Evolutionary conservation across 768 basidiomycete species (phyloP).

Genomic region (Leccinum truebloodii): DNA sequence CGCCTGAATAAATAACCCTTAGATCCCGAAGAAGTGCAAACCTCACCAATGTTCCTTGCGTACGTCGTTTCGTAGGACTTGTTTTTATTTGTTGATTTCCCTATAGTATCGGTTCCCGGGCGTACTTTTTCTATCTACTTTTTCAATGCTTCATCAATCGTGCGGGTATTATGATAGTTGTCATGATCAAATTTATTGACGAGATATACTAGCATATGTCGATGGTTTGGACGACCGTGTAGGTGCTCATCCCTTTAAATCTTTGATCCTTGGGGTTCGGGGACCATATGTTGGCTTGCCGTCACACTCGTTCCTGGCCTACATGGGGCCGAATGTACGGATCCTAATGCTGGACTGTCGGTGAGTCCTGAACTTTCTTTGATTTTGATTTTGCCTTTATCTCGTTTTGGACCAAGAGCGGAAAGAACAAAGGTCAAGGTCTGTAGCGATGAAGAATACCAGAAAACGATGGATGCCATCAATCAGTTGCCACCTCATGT

Average conservation of each 20-base stretch:
- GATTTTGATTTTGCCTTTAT: background rate
- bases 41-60: conserved; percentile 70
- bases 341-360: conserved; percentile 84
- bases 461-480: conserved; percentile 67
- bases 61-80: conserved; percentile 31
- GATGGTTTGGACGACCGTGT: conserved; percentile 72
- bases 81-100: background rate
- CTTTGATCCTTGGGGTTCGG: conserved; percentile 68
- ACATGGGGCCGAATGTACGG: conserved; percentile 74
- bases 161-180: conserved; percentile 33
- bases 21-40: conserved; percentile 84
- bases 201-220: conserved; percentile 30
- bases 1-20: conserved; percentile 2
- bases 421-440: conserved; percentile 84
- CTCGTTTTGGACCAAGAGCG: conserved; percentile 48
- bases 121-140: conserved; percentile 90
- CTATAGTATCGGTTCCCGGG: conserved; percentile 73
- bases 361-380: conserved; percentile 38
- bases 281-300: conserved; percentile 81
- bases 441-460: conserved; percentile 73
- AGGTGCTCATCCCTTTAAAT: conserved; percentile 65
- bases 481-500: conserved; percentile 59
- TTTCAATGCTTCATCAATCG: conserved; percentile 93
- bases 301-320: conserved; percentile 80
- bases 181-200: conserved; percentile 1